These are phyloP conservation scores for Phytopythium ostracodes DNA, from an alignment of 352 stramenopile genomes.

Conservation along the genomic window DNA sequence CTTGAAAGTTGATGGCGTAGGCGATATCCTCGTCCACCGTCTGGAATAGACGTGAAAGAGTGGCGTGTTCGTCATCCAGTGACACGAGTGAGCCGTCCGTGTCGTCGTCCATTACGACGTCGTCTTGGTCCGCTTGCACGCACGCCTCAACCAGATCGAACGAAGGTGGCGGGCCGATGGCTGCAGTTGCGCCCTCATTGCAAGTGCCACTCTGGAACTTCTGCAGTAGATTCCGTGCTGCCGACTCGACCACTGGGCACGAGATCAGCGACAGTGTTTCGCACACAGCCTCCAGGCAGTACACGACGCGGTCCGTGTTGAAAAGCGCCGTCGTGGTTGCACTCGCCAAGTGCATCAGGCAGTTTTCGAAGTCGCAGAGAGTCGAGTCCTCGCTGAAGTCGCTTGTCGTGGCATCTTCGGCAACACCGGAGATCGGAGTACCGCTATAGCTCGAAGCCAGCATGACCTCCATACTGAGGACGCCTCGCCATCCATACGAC, in stretches of 20 bases:
- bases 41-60: constrained; percentile 16
- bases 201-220: constrained; percentile 13
- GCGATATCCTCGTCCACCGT: constrained; percentile 31
- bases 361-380: constrained; percentile 36
- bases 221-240: constrained; percentile 31
- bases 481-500: constrained; percentile 53
- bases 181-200: neutral
- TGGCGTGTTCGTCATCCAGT: neutral
- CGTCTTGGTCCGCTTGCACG: constrained; percentile 2
- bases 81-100: neutral
- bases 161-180: constrained; percentile 16
- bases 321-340: constrained; percentile 20
- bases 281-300: constrained; percentile 51
- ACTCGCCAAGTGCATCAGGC: constrained; percentile 28
- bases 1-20: constrained; percentile 3
- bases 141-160: constrained; percentile 20
- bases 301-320: constrained; percentile 18
- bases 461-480: constrained; percentile 52
- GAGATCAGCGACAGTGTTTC: constrained; percentile 53
- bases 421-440: neutral
- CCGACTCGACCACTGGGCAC: constrained; percentile 34
- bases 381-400: constrained; percentile 2
- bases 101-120: neutral
- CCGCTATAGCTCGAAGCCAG: constrained; percentile 32
- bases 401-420: neutral